Evolutionary conservation across 306 rosid genomes (phyloP), one percentile per base, ranked within the genome.

Genomic region (Prunus kanzakura): DNA sequence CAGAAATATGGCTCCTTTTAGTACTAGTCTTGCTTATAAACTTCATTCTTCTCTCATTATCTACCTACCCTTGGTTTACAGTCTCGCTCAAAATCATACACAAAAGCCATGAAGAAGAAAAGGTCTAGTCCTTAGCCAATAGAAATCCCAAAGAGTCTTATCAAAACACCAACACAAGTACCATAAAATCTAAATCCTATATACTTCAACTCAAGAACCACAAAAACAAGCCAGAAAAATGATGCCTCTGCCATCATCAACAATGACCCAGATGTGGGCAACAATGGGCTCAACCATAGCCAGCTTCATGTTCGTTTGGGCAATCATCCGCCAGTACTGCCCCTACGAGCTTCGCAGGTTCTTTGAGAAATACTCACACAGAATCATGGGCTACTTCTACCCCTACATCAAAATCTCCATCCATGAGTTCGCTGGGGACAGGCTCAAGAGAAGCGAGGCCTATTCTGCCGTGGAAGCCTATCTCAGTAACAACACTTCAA

Each of bases 281-380:
- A 88, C 89, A 43, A 81, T 87, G 88, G 98, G 98, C 11, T 90
- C 98, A 56, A 86, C 89, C 73, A 23, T 93, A 63, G 97, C 98
- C 0, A 89, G 90, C 79, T 89, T 88, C 83, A 91, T 93, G 98
- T 93, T 93, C 66, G 9, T 87, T 49, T 89, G 90, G 90, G 97
- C 98, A n/a, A 86, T 93, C 82, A 70, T 91, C 64, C 84, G 84
- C 29, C 98, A 93, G n/a, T 93, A 91, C 74, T 93, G 96, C 77
- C 98, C 98, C 0, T 87, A 87, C 62, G 89, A 84, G 72, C 70
- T 91, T 22, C 76, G 78, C 8, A 88, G 88, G 2, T 84, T 88
- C 81, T 74, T 87, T 1, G 91, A 86, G 58, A 89, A 84, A 46
- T 81, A 83, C 76, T 73, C 79, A 0, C 85, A 80, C 43, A 82